Conservation (phyloP, 2,329 filamentous ascomycete genomes). For the Lasiodiplodia sp. region DNA sequence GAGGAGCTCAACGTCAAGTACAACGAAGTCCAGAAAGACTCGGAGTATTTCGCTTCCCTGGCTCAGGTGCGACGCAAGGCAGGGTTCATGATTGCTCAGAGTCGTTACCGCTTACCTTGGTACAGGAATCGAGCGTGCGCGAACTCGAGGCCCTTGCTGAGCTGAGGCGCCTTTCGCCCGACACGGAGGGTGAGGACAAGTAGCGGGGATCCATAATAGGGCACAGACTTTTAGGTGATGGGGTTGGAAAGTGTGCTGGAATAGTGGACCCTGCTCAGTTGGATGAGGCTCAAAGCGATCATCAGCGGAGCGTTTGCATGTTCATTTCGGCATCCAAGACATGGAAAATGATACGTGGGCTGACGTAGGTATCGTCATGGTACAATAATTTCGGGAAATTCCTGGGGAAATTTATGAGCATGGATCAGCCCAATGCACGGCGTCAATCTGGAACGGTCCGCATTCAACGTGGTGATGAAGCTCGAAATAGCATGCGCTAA, state of each 20-base stretch:
- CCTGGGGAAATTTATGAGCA: neutral
- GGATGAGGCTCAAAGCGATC: neutral
- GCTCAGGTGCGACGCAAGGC: neutral
- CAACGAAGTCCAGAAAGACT: neutral
- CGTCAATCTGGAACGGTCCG: neutral
- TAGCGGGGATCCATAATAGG: no score
- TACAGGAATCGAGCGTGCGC: neutral
- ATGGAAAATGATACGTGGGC: neutral
- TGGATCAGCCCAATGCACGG: constrained; percentile 5
- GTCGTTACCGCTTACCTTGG: neutral
- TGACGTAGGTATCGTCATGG: constrained; percentile 1
- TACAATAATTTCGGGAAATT: constrained; percentile 4
- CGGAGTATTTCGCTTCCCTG: neutral
- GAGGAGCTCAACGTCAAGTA: neutral
- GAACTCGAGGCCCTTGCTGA: neutral
- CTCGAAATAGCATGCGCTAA: neutral
- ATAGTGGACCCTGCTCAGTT: neutral
- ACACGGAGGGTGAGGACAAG: neutral
- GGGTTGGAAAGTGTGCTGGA: constrained; percentile 1
- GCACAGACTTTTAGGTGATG: neutral
- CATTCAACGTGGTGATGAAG: neutral
- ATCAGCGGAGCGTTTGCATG: neutral
- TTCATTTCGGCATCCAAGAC: neutral
- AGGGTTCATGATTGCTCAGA: neutral
- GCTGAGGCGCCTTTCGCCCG: neutral